Base-by-base conservation (phyloP, 2,329 filamentous ascomycete genomes). In the Trichoderma harzianum region DNA sequence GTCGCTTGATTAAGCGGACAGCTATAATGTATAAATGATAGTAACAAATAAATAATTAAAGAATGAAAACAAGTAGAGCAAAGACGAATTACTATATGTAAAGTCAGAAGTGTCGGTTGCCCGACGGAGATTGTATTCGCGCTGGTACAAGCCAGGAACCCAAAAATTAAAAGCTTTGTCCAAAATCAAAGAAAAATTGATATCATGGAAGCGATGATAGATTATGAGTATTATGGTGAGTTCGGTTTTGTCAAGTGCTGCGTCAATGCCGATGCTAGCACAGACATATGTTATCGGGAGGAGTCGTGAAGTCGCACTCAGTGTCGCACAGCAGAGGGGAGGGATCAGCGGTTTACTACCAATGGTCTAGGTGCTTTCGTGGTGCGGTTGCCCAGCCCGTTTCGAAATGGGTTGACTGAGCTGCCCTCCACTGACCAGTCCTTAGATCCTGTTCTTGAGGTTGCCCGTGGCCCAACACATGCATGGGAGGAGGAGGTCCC, bases 321-420 rank as follows among this genome's bases (percentile, higher is more conserved):
- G 65, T 28, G 51, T 65, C 72, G 55, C 64, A 39, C 36, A 53
- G 63, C 58, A 67, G 60, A 53, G 21, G 47, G 11, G n/a, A 21
- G n/a, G 36, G 28, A 26, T 47, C 70, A 43, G 21, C 7, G 12
- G 47, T 55, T 39, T 18, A 12, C 72, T 70, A 75, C 72, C 73
- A 71, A 57, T 71, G 73, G 47, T 77, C 75, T 43, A 73, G 76
- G 47, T 71, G 64, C 61, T 76, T 78, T 65, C 78, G 77, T 36
- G 70, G 72, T n/a, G 58, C 61, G 21, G 81, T 82, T 69, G 81
- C 81, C 80, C 81, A 83, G 5, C 81, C 81, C 11, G 77, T 81
- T 71, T 82, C 81, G 30, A 77, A 76, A 10, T 76, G 75, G 60
- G 79, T 74, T 10, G 78, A 76, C 62, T 81, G 79, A 36, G 76